phyloP scores from a whole-genome alignment of 306 rosid species.

The Acacia melanoxylon region DNA sequence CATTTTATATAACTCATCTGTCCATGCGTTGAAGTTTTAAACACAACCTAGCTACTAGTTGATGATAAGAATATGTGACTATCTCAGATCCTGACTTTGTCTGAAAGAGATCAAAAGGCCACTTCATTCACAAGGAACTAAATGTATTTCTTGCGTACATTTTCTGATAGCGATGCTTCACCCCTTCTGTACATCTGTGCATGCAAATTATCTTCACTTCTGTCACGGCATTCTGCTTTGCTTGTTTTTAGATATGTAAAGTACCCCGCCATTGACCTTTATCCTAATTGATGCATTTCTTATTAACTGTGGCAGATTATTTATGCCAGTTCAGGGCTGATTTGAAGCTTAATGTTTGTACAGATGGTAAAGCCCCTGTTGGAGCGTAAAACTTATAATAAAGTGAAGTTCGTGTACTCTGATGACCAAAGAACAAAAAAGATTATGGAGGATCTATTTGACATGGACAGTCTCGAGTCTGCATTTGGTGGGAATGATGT shows the following conservation, averaged over 20 bases:
- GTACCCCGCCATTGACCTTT: neutral
- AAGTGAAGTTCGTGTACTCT: constrained; percentile 72
- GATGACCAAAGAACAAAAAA: constrained; percentile 58
- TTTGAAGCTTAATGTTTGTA: constrained; percentile 18
- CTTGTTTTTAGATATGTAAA: neutral
- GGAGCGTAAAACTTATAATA: constrained; percentile 62
- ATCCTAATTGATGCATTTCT: neutral
- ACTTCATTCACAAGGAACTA: neutral
- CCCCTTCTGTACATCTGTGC: neutral
- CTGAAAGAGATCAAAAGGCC: neutral
- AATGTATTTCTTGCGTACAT: neutral
- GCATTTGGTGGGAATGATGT: constrained; percentile 80
- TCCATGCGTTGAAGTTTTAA: neutral
- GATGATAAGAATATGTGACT: neutral
- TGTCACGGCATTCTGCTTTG: neutral
- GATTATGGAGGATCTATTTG: constrained; percentile 76
- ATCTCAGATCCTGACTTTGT: neutral
- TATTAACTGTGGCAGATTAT: neutral
- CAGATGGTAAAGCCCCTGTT: constrained; percentile 82
- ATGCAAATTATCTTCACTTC: neutral
- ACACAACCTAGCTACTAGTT: neutral
- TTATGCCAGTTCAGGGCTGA: neutral
- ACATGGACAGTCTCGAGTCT: constrained; percentile 70
- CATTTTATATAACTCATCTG: neutral
- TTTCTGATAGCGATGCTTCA: neutral